Base-by-base conservation (phyloP, 805 yeast genomes). In the Lachancea waltii region DNA sequence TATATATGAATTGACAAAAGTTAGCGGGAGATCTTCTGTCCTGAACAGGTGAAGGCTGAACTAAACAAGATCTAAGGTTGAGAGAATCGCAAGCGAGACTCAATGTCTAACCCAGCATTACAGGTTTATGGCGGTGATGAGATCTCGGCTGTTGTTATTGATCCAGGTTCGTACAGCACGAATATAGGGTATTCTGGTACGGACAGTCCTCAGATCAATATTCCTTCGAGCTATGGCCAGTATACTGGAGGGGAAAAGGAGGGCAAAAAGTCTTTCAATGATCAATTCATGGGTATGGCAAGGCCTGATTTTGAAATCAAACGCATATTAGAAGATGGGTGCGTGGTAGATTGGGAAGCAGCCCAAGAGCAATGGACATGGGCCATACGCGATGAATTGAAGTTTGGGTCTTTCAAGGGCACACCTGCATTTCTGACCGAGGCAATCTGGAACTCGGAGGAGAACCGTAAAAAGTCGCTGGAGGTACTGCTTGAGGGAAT, bases 131-230 rank as follows among this genome's bases (percentile, higher is more conserved):
- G 78, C 19, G 79, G 77, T 15, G 69, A 90, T 63, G 98, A 90
- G 59, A 81, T 92, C 46, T 78, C 86, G 46, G 95, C 97, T 19
- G 71, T 92, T 2, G 95, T 90, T 23, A 68, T 90, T 18, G 97
- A 92, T 54, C 89, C 95, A 1, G 97, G 97, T 24, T 81, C 95
- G 8, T 77, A 70, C 44, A 66, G 77, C 43, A 86, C 96, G 5
- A 77, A 90, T 38, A 77, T 81, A 14, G 98, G 98, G 1, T 87
- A 76, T 60, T 89, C 97, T 3, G 97, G 97, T 8, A 90, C 86
- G 41, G 96, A 89, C 56, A 72, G 76, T 38, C 98, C 98, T 9
- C 75, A 80, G 46, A 65, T 79, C 3, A 75, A 83, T 17, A 59
- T 80, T 9, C 92, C 96, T 3, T 83, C 95, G 1, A 72, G 60